phyloP scores from a whole-genome alignment of 768 basidiomycete species.

The Multifurca ochricompacta region DNA sequence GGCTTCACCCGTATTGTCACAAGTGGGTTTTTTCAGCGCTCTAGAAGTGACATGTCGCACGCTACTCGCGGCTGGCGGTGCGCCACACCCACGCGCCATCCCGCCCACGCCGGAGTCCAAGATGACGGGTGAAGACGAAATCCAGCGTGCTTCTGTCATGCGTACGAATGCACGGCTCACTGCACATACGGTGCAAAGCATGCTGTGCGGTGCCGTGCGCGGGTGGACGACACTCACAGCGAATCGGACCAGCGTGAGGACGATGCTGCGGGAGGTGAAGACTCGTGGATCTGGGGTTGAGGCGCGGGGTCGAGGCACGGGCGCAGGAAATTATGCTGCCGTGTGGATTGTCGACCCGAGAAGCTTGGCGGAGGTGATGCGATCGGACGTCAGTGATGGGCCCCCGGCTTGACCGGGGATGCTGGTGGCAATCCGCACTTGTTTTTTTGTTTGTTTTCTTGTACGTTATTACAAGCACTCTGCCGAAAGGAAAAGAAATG shows the following conservation, averaged over 20 bases:
- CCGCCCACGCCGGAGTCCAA: constrained; percentile 4
- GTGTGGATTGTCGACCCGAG: constrained; percentile 77
- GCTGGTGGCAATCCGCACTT: not conserved
- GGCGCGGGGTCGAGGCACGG: constrained; percentile 3
- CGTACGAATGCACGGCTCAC: constrained; percentile 56
- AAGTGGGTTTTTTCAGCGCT: constrained; percentile 2
- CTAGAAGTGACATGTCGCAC: constrained; percentile 36
- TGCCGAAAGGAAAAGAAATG: no score
- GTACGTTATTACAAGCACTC: no score
- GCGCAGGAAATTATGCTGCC: constrained; percentile 26
- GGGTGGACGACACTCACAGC: constrained; percentile 88
- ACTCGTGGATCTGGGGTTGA: constrained; percentile 25
- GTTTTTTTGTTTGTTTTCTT: no score
- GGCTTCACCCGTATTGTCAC: not conserved
- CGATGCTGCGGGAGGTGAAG: constrained; percentile 62
- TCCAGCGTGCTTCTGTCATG: constrained; percentile 46
- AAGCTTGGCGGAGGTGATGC: constrained; percentile 62
- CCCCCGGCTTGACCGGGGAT: not conserved
- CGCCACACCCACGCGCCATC: constrained; percentile 31
- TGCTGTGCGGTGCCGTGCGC: constrained; percentile 57
- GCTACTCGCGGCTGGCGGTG: constrained; percentile 35
- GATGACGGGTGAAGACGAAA: constrained; percentile 28
- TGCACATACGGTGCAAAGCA: constrained; percentile 66
- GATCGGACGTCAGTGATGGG: constrained; percentile 26
- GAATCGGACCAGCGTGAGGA: constrained; percentile 70